Conservation (phyloP, 2,329 filamentous ascomycete species). For the Fusarium setosum region DNA sequence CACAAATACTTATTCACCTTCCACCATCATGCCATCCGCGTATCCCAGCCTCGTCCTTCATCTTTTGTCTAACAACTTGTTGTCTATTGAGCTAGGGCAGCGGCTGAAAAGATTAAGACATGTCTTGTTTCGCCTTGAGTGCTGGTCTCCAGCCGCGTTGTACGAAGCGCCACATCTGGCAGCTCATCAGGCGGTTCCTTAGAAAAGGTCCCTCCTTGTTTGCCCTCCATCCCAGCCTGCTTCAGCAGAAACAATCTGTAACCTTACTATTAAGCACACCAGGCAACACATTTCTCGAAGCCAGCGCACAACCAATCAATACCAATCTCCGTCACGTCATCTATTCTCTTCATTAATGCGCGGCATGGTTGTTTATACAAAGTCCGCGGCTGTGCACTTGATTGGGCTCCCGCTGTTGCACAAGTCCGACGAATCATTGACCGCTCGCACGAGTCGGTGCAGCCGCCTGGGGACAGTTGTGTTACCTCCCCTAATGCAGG, state of each 20-base stretch:
- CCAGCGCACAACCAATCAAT: conserved; percentile 17
- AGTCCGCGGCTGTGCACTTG: conserved; percentile 5
- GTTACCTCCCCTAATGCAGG: conserved; percentile 41
- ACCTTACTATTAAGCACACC: too few species aligned
- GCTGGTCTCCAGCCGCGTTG: background rate
- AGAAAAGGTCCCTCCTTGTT: background rate
- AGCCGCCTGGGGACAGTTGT: conserved; percentile 12
- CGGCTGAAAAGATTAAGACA: conserved; percentile 13
- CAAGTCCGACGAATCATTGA: conserved; percentile 31
- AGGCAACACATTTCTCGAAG: background rate
- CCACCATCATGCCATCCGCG: background rate
- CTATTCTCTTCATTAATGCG: conserved; percentile 6
- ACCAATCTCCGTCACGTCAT: background rate
- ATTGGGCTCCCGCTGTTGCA: conserved; percentile 30
- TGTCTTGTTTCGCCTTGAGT: conserved; percentile 31
- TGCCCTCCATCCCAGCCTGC: background rate
- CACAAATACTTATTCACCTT: background rate
- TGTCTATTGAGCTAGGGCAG: conserved; percentile 1
- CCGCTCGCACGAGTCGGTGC: conserved; percentile 9
- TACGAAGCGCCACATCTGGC: background rate
- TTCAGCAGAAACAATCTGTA: background rate
- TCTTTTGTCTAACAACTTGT: background rate
- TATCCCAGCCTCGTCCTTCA: background rate
- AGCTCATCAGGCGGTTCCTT: background rate
- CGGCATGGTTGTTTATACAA: conserved; percentile 10